Conservation (phyloP, 108 stramenopile species). For the Discostella stelligeroides region DNA sequence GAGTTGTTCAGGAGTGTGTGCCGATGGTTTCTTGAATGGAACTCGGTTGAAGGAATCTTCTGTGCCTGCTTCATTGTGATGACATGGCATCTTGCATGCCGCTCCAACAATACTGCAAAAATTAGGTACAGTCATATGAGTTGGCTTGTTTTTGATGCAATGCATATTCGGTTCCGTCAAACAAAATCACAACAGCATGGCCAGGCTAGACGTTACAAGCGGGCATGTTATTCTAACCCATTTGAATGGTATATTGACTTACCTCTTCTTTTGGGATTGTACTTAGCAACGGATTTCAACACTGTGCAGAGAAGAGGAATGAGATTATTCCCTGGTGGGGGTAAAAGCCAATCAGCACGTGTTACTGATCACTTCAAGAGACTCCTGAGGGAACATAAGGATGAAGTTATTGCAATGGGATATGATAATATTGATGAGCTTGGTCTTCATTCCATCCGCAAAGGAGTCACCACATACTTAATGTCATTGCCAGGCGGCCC, state of each 20-base stretch:
- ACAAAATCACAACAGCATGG: neutral
- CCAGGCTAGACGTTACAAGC: neutral
- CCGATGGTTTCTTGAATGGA: neutral
- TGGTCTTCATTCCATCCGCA: neutral
- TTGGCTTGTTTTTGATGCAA: neutral
- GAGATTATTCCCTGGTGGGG: constrained; percentile 2
- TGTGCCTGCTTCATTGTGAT: neutral
- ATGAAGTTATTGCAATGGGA: constrained; percentile 1
- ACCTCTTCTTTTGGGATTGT: too few relatives aligned
- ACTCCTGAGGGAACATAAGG: neutral
- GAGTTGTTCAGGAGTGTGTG: constrained; percentile 1
- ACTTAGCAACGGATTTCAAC: constrained; percentile 2
- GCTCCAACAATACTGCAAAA: neutral
- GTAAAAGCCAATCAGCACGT: constrained; percentile 2
- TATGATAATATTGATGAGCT: neutral
- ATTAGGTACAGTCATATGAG: neutral
- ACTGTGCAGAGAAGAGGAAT: neutral
- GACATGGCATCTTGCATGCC: neutral
- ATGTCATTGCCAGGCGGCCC: neutral
- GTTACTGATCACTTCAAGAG: neutral
- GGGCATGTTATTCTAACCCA: too few relatives aligned
- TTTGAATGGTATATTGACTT: too few relatives aligned
- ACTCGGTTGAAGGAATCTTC: neutral
- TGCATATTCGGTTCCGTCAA: neutral
- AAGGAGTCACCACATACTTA: neutral